These are phyloP conservation scores for Alternaria ventricosa DNA, from an alignment of 2,329 filamentous ascomycete species.

Conservation along the genomic window DNA sequence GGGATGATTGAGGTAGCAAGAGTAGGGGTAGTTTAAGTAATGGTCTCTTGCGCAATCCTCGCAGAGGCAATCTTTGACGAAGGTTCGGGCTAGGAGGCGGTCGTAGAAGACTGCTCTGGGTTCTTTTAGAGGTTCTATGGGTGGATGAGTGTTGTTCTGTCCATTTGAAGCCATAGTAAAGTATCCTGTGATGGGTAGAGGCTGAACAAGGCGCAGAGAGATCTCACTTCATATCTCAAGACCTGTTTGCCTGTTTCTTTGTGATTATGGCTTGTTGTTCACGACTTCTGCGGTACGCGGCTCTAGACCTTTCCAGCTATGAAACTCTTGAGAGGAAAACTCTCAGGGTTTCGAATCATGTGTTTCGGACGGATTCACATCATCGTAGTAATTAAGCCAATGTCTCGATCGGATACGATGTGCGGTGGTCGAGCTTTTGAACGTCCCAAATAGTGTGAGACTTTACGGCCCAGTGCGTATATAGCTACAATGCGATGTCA, in stretches of 20 bases:
- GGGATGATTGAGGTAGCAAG: rapidly evolving
- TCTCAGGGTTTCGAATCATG: not conserved
- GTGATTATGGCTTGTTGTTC: not conserved
- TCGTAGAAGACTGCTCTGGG: not conserved
- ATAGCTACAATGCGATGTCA: not conserved
- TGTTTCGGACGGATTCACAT: not conserved
- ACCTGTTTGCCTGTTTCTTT: not conserved
- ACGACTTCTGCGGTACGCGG: not conserved
- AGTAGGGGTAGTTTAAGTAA: not conserved
- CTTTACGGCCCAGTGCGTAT: not conserved
- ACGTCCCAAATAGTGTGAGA: not conserved
- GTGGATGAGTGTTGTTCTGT: not conserved
- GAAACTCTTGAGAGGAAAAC: not conserved
- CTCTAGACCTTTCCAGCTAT: not conserved
- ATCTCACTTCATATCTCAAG: not conserved
- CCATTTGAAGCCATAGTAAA: not conserved
- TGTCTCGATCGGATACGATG: not conserved
- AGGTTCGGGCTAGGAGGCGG: not conserved
- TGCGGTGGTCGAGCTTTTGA: not conserved
- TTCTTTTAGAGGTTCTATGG: not conserved
- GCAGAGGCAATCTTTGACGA: not conserved
- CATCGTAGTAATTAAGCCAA: not conserved
- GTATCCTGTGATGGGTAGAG: not conserved
- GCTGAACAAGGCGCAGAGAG: not conserved
- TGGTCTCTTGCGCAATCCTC: not conserved